These are phyloP conservation scores for Tirmania nivea DNA, from an alignment of 495 filamentous ascomycete species.

Conservation along the genomic window DNA sequence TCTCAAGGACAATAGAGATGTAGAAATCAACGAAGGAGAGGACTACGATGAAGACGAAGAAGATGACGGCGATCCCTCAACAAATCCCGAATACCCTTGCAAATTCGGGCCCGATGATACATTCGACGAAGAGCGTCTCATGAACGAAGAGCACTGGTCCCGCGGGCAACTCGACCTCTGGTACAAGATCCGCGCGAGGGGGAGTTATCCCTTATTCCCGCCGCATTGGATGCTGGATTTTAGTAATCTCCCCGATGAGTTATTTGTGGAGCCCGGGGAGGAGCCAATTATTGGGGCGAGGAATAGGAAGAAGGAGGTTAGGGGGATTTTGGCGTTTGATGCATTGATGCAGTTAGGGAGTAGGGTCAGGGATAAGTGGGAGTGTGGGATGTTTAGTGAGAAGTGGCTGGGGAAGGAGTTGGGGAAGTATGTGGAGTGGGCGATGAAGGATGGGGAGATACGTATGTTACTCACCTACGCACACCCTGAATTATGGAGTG, in stretches of 20 bases:
- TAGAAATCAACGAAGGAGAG: neutral
- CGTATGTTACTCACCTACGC: neutral
- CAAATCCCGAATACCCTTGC: neutral
- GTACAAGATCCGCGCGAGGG: neutral
- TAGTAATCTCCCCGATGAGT: neutral
- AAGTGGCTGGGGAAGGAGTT: slow-evolving; percentile 65
- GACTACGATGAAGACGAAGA: neutral
- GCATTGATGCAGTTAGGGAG: slow-evolving; percentile 13
- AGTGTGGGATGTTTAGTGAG: slow-evolving; percentile 36
- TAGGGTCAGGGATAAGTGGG: slow-evolving; percentile 22
- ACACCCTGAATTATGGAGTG: neutral
- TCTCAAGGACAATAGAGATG: neutral
- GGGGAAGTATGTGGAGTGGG: slow-evolving; percentile 29
- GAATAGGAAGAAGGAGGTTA: slow-evolving; percentile 31
- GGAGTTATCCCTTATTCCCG: neutral
- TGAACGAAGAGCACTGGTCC: neutral
- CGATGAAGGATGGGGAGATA: neutral
- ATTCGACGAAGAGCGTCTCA: neutral
- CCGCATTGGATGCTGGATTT: neutral
- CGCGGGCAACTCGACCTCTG: neutral
- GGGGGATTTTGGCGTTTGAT: slow-evolving; percentile 33
- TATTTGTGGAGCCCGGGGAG: neutral
- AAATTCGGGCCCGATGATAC: neutral
- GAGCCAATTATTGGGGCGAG: slow-evolving; percentile 16
- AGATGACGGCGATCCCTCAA: neutral